These are phyloP conservation scores for Coemansia sp. DNA, from an alignment of 192 early-diverging fungal genomes.

Conservation along the genomic window DNA sequence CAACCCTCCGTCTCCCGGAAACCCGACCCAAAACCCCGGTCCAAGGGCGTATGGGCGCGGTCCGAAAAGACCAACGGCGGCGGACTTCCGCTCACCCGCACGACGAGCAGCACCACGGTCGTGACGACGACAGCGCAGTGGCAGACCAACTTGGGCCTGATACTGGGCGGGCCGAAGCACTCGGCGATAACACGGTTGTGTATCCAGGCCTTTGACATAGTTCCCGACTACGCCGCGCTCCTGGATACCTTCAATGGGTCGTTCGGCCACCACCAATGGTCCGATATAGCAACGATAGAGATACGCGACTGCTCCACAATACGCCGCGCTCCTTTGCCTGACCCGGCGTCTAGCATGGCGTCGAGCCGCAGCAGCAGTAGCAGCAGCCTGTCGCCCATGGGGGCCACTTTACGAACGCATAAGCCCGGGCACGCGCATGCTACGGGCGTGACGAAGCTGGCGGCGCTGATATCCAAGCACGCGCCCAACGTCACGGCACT, in stretches of 20 bases:
- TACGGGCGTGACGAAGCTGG: not conserved
- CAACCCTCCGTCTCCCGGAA: not conserved
- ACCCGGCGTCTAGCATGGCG: not conserved
- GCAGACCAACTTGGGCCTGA: slow-evolving; percentile 12
- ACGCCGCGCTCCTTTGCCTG: not conserved
- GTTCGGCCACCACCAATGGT: not conserved
- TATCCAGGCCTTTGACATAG: slow-evolving; percentile 15
- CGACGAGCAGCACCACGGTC: not conserved
- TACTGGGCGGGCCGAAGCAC: not conserved
- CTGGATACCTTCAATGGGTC: slow-evolving; percentile 1
- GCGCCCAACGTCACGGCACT: slow-evolving; percentile 10
- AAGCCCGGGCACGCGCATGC: not conserved
- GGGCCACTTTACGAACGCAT: not conserved
- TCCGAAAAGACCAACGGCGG: not conserved
- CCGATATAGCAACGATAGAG: slow-evolving; percentile 1
- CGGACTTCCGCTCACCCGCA: not conserved
- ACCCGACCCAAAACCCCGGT: not conserved
- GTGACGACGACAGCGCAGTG: not conserved
- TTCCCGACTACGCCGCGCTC: slow-evolving; percentile 15
- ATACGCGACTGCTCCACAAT: slow-evolving; percentile 13
- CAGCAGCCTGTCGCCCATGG: not conserved
- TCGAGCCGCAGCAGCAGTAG: slow-evolving; percentile 8
- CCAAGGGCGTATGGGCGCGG: not conserved
- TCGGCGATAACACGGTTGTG: slow-evolving; percentile 3
- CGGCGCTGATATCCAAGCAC: slow-evolving; percentile 3